phyloP scores from a whole-genome alignment of 352 stramenopile species.

The Globisporangium ultimum region DNA sequence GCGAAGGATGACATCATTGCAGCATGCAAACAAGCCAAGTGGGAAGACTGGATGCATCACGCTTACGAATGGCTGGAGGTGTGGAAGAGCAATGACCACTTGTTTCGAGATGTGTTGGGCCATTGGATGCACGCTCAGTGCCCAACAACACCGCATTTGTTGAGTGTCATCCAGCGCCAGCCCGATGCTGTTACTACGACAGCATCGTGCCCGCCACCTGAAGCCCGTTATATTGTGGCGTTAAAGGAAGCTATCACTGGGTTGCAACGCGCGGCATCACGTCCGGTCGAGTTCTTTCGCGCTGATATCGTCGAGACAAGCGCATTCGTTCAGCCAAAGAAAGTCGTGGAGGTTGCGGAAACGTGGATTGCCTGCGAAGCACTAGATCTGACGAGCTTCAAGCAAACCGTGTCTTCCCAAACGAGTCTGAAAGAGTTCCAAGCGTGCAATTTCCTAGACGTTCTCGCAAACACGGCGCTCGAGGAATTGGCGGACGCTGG shows the following conservation, averaged over 20 bases:
- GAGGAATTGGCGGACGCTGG: not conserved
- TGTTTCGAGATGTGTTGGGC: slow-evolving; percentile 53
- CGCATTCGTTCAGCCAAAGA: slow-evolving; percentile 36
- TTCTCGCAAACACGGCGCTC: slow-evolving; percentile 23
- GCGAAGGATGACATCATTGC: slow-evolving; percentile 23
- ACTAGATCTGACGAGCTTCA: slow-evolving; percentile 18
- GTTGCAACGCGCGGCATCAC: slow-evolving; percentile 38
- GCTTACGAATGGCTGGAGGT: slow-evolving; percentile 47
- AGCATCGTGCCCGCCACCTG: slow-evolving; percentile 18
- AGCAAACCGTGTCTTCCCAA: slow-evolving; percentile 21
- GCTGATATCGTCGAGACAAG: slow-evolving; percentile 38
- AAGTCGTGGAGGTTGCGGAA: slow-evolving; percentile 34
- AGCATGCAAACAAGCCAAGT: slow-evolving; percentile 22
- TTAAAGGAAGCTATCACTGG: slow-evolving; percentile 33
- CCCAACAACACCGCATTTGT: slow-evolving; percentile 23
- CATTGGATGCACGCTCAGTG: slow-evolving; percentile 67
- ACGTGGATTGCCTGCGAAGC: slow-evolving; percentile 33
- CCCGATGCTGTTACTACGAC: slow-evolving; percentile 14
- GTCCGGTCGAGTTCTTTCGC: slow-evolving; percentile 44
- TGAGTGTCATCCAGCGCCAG: slow-evolving; percentile 16
- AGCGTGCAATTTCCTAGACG: slow-evolving; percentile 49
- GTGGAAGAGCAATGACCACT: slow-evolving; percentile 53
- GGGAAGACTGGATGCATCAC: slow-evolving; percentile 56
- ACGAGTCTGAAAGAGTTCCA: slow-evolving; percentile 32
- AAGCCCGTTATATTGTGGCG: slow-evolving; percentile 21